Base-by-base conservation (phyloP, 2,329 filamentous ascomycete genomes). In the Venturia aucupariae region DNA sequence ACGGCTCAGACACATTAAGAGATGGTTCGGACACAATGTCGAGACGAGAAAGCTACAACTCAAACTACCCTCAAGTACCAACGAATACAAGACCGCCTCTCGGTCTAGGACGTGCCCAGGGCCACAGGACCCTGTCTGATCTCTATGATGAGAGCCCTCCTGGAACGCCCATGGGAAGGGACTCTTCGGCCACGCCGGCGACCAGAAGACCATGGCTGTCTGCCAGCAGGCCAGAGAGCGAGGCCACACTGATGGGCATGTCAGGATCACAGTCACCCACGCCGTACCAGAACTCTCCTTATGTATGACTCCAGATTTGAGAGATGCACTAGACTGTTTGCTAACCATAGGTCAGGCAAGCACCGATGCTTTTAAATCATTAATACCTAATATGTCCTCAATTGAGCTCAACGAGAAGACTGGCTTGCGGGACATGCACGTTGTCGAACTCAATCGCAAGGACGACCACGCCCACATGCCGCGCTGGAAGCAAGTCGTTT, bases 401-500 rank as follows among this genome's bases (percentile, higher is more conserved):
- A 32, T 46, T 27, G 39, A 60, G 17, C 72, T 74, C 41, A 68
- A 70, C n/a, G 71, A 75, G 27, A 70, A 75, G 62, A 70, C 72
- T 11, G 74, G 75, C 15, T 15, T 57, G 51, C 51, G 51, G 27
- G 51, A 57, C 51, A 57, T 57, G 51, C 73, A 72, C 0, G 75
- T 76, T 61, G 72, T 74, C 39, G 71, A 72, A 44, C 59, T 76
- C 22, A 70, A 72, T 60, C 70, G 73, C 32, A 72, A 74, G 32
- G 75, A 77, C 63, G 75, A 77, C 67, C 69, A 68, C 11, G 74
- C 74, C 6, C 74, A 72, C 65, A 72, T 75, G 69, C 71, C 72
- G 61, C 73, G 71, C 51, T 76, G 73, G 73, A 76, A 74, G 66
- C 73, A 74, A 64, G 71, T 67, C 60, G 63, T 76, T 4, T 76